Percentiles rank a stretch among this genome's conserved stretches.
Conservation (phyloP, 352 stramenopile genomes). For the Globisporangium canariense region DNA sequence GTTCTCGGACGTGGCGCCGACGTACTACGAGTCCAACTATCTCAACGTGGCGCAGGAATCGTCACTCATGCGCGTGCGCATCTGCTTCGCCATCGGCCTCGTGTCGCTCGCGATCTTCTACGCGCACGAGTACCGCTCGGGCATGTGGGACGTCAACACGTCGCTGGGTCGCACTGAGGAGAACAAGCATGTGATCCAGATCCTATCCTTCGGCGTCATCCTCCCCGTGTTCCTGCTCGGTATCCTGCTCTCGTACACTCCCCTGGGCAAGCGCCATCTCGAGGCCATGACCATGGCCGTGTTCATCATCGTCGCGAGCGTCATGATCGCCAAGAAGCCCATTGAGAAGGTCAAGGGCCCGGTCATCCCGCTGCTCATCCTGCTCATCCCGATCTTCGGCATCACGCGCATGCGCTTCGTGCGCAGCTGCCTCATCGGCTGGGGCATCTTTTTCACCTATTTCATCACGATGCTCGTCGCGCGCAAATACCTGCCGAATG, state of each 20-base stretch:
- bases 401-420: conserved; percentile 82
- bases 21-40: conserved; percentile 68
- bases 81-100: conserved; percentile 57
- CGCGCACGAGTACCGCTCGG: conserved; percentile 39
- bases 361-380: conserved; percentile 71
- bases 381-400: conserved; percentile 82
- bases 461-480: conserved; percentile 57
- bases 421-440: conserved; percentile 67
- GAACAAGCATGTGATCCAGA: conserved; percentile 45
- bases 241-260: conserved; percentile 50
- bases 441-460: conserved; percentile 69
- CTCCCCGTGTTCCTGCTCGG: conserved; percentile 53
- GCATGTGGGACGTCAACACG: conserved; percentile 36
- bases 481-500: conserved; percentile 30
- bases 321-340: conserved; percentile 80
- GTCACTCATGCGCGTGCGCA: conserved; percentile 49
- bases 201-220: conserved; percentile 60
- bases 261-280: conserved; percentile 40
- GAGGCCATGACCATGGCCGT: conserved; percentile 62
- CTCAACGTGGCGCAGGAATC: conserved; percentile 46
- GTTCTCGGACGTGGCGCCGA: conserved; percentile 56
- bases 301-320: conserved; percentile 52
- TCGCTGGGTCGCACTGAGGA: conserved; percentile 29
- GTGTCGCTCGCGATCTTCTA: conserved; percentile 57
- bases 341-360: conserved; percentile 63